Evolutionary conservation across 305 asterid genomes (phyloP), one percentile per base, ranked within the genome.

Genomic region (Fraxinus velutina): DNA sequence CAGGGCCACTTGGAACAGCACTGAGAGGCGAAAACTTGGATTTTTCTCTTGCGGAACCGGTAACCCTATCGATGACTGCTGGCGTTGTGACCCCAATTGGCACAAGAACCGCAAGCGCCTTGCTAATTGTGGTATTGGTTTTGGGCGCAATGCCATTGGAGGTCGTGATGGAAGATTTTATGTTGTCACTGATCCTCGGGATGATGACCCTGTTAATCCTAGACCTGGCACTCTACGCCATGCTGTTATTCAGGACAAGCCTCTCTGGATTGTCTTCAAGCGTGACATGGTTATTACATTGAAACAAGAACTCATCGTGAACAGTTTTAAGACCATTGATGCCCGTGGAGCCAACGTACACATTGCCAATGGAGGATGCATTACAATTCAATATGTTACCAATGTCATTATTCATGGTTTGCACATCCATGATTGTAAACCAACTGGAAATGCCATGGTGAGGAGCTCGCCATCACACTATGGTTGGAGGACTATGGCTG

Each of bases 401-500:
- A 94, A 94, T 82, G 84, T 94, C 22, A 94, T 93, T 17, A 89
- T 94, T 55, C 98, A 94, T 77, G 98, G 98, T 29, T 83, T 94
- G n/a, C 93, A 93, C 75, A 89, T 94, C 50, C 98, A 94, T 83
- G 98, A 94, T 70, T 91, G 96, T 42, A 93, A 87, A 37, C 97
- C 97, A 0, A 93, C 97, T 0, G 98, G 98, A 21, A 94, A 94
- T 24, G 98, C 98, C 62, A 85, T 93, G 96, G 96, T 94, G 78
- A 91, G 98, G 82, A 93, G 97, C 88, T 93, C 98, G 0, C 92
- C 94, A 0, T n/a, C 92, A 3, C 98, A 94, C 78, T 93, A 84
- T 34, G 98, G 98, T 33, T 94, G 93, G 95, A 93, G 98, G 89
- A 93, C 97, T 17, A 89, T 92, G 92, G 97, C 97, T 39, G 98